Base-by-base conservation (phyloP, 2,329 filamentous ascomycete species). In the Canariomyces notabilis region DNA sequence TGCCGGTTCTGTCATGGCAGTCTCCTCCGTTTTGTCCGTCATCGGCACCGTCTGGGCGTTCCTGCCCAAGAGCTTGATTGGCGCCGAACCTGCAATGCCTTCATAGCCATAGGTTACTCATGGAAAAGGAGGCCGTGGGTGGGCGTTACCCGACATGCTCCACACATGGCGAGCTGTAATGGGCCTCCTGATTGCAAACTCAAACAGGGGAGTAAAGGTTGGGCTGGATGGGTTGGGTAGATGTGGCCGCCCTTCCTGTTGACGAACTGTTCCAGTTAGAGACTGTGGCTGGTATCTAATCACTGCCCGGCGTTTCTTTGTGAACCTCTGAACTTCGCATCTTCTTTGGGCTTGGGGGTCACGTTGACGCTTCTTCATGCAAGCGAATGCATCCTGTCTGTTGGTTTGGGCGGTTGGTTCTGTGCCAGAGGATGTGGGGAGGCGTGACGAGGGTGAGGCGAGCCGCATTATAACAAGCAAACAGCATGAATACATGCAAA, bases 21-120 rank as follows among this genome's bases (percentile, higher is more conserved):
- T 87, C 11, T 93, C 87, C 46, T 73, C 78, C 1, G 60, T 82
- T 16, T 67, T 96, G 62, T 91, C 87, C 11, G 57, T 83, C 15
- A 64, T 91, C 4, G 89, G 89, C 37, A 97, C 91, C 0, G 76
- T 88, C 2, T 95, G 88, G 79, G 89, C 89, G 4, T 93, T 93
- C 66, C 66, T 96, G 60, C 90, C 90, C 3, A 89, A 85, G 70
- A 79, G 82, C 52, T 69, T 84, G 55, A 78, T 91, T 60, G 80
- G 80, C 35, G 75, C 75, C 8, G 52, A 54, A 37, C 46, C 43
- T 3, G 5, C 41, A 15, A 37, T 18, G 37, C 37, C 46, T 5
- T 29, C 26, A 29, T 29, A 29, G 14, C 26, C 26, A 29, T 29
- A 29, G n/a, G n/a, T 12, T 29, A 4, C 26, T 29, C n/a, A n/a